Evolutionary conservation across 768 basidiomycete genomes (phyloP).

Genomic region (Lactifluus volemus): DNA sequence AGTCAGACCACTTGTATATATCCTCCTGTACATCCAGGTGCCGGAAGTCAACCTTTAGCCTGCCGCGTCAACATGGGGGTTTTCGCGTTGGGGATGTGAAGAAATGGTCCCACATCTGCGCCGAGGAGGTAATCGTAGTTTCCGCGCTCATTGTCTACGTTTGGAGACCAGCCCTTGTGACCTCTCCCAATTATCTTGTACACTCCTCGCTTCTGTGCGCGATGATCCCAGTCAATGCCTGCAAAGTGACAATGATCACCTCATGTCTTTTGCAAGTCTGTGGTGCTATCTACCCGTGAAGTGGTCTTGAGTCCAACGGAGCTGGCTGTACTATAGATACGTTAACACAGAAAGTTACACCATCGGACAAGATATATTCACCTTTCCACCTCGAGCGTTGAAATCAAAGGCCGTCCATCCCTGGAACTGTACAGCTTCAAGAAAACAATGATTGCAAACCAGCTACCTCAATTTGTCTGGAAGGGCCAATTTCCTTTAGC

Average conservation of each 20-base stretch:
- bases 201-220: constrained; percentile 50
- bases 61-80: constrained; percentile 1
- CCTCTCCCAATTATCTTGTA: constrained; percentile 61
- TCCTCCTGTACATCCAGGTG: constrained; percentile 77
- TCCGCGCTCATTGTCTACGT: constrained; percentile 77
- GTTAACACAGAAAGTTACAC: neutral
- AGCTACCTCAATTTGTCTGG: constrained; percentile 56
- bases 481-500: constrained; percentile 46
- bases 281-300: constrained; percentile 50
- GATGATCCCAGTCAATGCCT: constrained; percentile 84
- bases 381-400: constrained; percentile 64
- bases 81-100: neutral
- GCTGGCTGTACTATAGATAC: constrained; percentile 48
- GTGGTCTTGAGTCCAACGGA: constrained; percentile 70
- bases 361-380: constrained; percentile 23
- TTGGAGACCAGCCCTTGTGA: constrained; percentile 72
- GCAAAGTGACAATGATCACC: constrained; percentile 2
- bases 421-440: constrained; percentile 29
- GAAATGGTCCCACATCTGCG: constrained; percentile 42
- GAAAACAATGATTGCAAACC: neutral
- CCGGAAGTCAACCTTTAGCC: constrained; percentile 64
- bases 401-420: constrained; percentile 87
- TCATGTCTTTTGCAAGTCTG: neutral
- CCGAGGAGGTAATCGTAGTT: constrained; percentile 84
- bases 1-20: constrained; percentile 66